Percentiles rank a stretch among this genome's conserved stretches.
Evolutionary conservation across 352 stramenopile genomes (phyloP).

Genomic region (Pythium insidiosum): DNA sequence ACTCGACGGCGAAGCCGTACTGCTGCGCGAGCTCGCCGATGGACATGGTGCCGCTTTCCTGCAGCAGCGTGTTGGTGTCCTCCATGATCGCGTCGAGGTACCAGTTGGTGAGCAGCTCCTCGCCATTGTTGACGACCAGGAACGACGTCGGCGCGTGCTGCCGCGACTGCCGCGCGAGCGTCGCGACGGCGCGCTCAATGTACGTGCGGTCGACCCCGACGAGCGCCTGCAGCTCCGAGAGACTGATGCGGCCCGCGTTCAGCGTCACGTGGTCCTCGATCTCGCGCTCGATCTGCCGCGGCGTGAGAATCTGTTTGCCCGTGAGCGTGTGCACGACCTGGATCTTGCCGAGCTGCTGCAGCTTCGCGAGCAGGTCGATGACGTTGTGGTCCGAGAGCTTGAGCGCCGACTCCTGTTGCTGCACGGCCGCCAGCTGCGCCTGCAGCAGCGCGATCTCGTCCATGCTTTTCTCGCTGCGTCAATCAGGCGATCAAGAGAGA

Average conservation of each 20-base stretch:
- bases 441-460: conserved; percentile 80
- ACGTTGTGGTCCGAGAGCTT: conserved; percentile 82
- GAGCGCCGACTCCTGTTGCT: conserved; percentile 68
- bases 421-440: conserved; percentile 66
- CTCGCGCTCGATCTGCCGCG: conserved; percentile 59
- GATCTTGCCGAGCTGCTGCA: conserved; percentile 68
- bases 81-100: conserved; percentile 85
- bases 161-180: conserved; percentile 32
- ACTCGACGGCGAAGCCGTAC: conserved; percentile 77
- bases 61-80: conserved; percentile 67
- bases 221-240: conserved; percentile 55
- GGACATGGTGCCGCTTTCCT: conserved; percentile 54
- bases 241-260: conserved; percentile 50
- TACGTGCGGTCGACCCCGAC: conserved; percentile 70
- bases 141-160: too few relatives aligned
- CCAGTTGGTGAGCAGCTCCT: conserved; percentile 72
- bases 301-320: conserved; percentile 77
- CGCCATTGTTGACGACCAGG: conserved; percentile 58
- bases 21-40: conserved; percentile 73
- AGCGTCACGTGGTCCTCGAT: conserved; percentile 65
- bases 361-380: conserved; percentile 69
- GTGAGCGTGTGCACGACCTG: conserved; percentile 75
- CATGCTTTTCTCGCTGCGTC: too few relatives aligned
- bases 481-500: too few relatives aligned
- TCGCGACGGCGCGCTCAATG: conserved; percentile 48